phyloP scores from a whole-genome alignment of 176 grass and related monocot species.

The Urochloa ruziziensis region DNA sequence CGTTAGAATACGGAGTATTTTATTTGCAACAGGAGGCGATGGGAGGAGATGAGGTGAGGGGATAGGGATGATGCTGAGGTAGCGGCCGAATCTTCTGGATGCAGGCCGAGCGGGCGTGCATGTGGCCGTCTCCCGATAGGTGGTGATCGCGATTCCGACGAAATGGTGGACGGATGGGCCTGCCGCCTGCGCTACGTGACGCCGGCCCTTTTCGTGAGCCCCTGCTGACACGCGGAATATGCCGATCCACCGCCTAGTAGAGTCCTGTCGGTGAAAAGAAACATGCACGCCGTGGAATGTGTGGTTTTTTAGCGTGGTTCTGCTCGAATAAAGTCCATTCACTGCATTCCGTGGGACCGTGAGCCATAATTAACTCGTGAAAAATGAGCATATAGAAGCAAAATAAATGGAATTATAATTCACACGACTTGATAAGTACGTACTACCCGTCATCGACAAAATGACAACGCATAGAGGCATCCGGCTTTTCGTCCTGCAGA shows the following conservation, averaged over 20 bases:
- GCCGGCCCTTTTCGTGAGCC: neutral
- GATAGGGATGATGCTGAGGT: neutral
- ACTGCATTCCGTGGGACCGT: too few relatives aligned
- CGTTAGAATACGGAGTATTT: neutral
- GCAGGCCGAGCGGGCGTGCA: neutral
- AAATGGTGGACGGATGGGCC: neutral
- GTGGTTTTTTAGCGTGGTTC: neutral
- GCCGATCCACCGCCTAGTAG: too few relatives aligned
- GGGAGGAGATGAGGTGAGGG: too few relatives aligned
- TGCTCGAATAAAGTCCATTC: too few relatives aligned
- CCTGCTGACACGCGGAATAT: too few relatives aligned
- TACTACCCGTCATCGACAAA: neutral
- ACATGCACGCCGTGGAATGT: neutral
- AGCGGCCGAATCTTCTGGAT: conserved; percentile 9
- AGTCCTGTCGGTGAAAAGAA: too few relatives aligned
- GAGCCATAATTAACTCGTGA: neutral
- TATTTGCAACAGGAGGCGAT: too few relatives aligned
- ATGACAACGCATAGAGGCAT: neutral
- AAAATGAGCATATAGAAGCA: neutral
- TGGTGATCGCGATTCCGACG: neutral
- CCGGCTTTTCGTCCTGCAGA: neutral
- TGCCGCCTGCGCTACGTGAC: too few relatives aligned
- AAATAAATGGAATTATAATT: neutral
- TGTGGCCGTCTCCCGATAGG: neutral
- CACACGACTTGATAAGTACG: too few relatives aligned